Conservation (phyloP, 495 filamentous ascomycete genomes). For the Tuber brumale region DNA sequence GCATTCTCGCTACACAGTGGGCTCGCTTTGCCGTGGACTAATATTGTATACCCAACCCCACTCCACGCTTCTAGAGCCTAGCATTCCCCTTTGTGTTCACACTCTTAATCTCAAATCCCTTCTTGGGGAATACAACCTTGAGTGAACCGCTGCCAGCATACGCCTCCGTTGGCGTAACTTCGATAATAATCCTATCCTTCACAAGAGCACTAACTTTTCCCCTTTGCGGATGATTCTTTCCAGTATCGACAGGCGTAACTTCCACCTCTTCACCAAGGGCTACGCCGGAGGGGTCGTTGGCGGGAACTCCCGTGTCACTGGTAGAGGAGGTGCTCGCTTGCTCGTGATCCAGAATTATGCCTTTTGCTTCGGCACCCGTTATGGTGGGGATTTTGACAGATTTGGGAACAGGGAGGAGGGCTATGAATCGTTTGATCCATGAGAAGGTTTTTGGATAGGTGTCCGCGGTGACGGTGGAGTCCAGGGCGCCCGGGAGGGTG, state of each 20-base stretch:
- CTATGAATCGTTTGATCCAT: conserved; percentile 53
- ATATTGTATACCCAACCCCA: background rate
- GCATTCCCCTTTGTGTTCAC: conserved; percentile 12
- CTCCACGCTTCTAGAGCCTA: conserved; percentile 13
- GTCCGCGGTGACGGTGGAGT: conserved; percentile 43
- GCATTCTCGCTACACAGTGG: too few relatives aligned
- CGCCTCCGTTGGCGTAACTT: conserved; percentile 44
- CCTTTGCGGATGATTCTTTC: conserved; percentile 50
- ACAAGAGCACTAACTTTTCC: conserved; percentile 50
- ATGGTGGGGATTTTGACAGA: conserved; percentile 39
- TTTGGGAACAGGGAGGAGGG: conserved; percentile 3
- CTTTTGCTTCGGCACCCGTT: conserved; percentile 49
- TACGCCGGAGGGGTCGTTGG: conserved; percentile 46
- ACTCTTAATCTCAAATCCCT: conserved; percentile 49
- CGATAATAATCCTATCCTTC: conserved; percentile 50
- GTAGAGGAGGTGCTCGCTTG: conserved; percentile 26
- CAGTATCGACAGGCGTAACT: conserved; percentile 54
- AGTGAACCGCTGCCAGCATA: conserved; percentile 40
- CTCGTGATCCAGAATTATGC: conserved; percentile 40
- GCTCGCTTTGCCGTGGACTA: too few relatives aligned
- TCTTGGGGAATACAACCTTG: conserved; percentile 52
- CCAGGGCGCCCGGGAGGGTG: conserved; percentile 47
- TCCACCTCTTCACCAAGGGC: conserved; percentile 47
- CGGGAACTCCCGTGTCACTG: conserved; percentile 42
- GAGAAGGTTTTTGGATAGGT: conserved; percentile 51